Percentiles rank a stretch among this genome's conserved stretches.
These are phyloP conservation scores for Tilletia indica DNA, from an alignment of 1,284 basidiomycete species.

Conservation along the genomic window DNA sequence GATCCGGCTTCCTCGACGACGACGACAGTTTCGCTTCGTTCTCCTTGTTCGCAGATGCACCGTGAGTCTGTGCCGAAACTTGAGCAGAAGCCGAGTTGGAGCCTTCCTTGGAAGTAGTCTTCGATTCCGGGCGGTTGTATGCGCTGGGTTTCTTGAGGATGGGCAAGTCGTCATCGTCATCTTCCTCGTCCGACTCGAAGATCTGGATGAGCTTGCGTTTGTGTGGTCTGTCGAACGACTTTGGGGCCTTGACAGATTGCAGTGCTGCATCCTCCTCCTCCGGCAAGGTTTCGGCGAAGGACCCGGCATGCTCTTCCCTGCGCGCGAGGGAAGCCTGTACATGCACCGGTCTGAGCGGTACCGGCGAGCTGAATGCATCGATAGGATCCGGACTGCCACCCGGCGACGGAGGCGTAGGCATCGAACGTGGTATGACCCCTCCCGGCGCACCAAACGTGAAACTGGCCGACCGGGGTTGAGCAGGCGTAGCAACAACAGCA, in stretches of 20 bases:
- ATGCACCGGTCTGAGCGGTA: neutral
- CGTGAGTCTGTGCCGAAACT: too few species aligned
- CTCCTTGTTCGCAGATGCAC: too few species aligned
- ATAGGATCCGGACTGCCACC: slow-evolving; percentile 13
- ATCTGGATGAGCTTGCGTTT: neutral
- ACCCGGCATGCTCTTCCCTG: neutral
- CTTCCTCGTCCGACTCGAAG: slow-evolving; percentile 4
- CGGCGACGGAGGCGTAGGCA: neutral
- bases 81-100: too few species aligned
- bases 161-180: slow-evolving; percentile 1
- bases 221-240: neutral
- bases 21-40: too few species aligned
- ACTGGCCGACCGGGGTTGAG: too few species aligned
- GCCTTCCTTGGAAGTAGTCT: too few species aligned
- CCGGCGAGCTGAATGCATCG: slow-evolving; percentile 11
- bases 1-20: too few species aligned
- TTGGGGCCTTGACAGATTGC: too few species aligned
- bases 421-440: neutral
- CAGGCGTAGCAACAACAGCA: too few species aligned
- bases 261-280: neutral
- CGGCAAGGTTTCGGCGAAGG: neutral
- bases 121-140: neutral
- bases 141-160: neutral
- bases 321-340: neutral
- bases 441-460: neutral